Percentiles rank a stretch among this genome's conserved stretches.
These are phyloP conservation scores for Leishmania amazonensis DNA, from an alignment of 208 protist genomes.

Conservation along the genomic window DNA sequence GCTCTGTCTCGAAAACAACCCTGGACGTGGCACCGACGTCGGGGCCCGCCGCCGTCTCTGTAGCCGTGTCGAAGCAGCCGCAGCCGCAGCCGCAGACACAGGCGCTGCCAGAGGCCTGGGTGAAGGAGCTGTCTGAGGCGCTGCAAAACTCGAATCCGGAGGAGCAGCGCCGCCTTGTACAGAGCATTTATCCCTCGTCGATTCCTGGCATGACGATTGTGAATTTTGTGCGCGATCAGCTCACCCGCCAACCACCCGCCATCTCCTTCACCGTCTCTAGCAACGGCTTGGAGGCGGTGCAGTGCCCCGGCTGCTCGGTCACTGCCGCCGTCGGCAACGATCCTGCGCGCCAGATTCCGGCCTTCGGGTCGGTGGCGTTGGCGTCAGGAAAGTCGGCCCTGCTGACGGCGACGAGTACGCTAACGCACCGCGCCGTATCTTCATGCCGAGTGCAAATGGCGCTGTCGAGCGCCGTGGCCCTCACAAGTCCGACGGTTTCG, in stretches of 20 bases:
- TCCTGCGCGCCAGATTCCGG: constrained; percentile 45
- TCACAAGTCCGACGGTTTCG: neutral
- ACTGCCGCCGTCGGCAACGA: constrained; percentile 53
- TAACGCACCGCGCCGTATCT: constrained; percentile 42
- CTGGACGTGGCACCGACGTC: constrained; percentile 35
- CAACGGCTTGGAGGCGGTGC: constrained; percentile 45
- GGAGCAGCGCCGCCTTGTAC: constrained; percentile 46
- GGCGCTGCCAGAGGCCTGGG: constrained; percentile 47
- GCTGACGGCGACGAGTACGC: constrained; percentile 46
- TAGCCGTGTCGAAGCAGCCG: neutral
- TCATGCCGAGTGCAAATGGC: constrained; percentile 47
- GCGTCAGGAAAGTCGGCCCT: constrained; percentile 29
- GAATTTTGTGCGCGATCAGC: constrained; percentile 57
- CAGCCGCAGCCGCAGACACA: neutral
- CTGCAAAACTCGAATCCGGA: constrained; percentile 50
- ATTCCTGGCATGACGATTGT: constrained; percentile 49
- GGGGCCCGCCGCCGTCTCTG: neutral
- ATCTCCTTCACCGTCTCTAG: constrained; percentile 52
- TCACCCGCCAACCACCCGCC: constrained; percentile 53
- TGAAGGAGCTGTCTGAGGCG: constrained; percentile 47
- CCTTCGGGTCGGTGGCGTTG: constrained; percentile 45
- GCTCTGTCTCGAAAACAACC: constrained; percentile 28
- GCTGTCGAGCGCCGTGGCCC: constrained; percentile 4
- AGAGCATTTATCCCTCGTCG: constrained; percentile 40
- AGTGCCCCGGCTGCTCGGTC: constrained; percentile 62